phyloP scores from a whole-genome alignment of 2,329 filamentous ascomycete species.

The Diplocarpon mali region DNA sequence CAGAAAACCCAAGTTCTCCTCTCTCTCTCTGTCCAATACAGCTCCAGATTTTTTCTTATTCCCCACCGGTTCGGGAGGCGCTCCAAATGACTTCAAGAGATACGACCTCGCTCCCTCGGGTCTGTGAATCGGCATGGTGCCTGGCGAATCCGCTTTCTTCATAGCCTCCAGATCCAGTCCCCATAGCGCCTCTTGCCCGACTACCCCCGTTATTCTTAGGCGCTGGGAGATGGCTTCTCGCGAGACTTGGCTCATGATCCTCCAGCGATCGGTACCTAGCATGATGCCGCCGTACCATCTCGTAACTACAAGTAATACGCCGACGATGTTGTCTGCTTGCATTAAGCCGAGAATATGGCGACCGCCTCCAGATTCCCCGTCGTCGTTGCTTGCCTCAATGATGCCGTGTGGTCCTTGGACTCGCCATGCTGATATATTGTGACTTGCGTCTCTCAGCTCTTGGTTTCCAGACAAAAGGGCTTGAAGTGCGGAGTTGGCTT shows the following conservation, averaged over 20 bases:
- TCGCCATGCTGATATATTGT: slow-evolving; percentile 36
- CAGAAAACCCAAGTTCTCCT: slow-evolving; percentile 57
- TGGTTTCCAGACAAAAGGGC: slow-evolving; percentile 38
- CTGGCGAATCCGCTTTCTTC: slow-evolving; percentile 15
- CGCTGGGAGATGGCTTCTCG: slow-evolving; percentile 43
- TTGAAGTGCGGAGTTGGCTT: slow-evolving; percentile 35
- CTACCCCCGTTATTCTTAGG: slow-evolving; percentile 31
- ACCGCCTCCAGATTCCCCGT: slow-evolving; percentile 50
- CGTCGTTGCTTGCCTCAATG: slow-evolving; percentile 32
- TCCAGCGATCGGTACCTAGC: slow-evolving; percentile 51
- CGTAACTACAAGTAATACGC: slow-evolving; percentile 46
- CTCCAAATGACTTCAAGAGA: slow-evolving; percentile 46
- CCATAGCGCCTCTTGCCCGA: slow-evolving; percentile 47
- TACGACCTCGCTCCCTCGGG: slow-evolving; percentile 57
- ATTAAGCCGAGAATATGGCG: slow-evolving; percentile 44
- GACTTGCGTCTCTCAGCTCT: slow-evolving; percentile 41
- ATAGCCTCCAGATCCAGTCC: slow-evolving; percentile 45
- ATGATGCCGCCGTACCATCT: slow-evolving; percentile 53
- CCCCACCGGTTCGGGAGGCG: slow-evolving; percentile 22
- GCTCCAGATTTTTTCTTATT: slow-evolving; percentile 43
- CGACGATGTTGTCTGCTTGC: slow-evolving; percentile 38
- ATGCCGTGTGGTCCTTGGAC: slow-evolving; percentile 16
- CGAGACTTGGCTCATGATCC: slow-evolving; percentile 47
- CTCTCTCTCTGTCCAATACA: slow-evolving; percentile 47
- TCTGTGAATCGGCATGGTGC: slow-evolving; percentile 56